These are phyloP conservation scores for Aquilaria sinensis DNA, from an alignment of 345 rosid species.

Conservation along the genomic window DNA sequence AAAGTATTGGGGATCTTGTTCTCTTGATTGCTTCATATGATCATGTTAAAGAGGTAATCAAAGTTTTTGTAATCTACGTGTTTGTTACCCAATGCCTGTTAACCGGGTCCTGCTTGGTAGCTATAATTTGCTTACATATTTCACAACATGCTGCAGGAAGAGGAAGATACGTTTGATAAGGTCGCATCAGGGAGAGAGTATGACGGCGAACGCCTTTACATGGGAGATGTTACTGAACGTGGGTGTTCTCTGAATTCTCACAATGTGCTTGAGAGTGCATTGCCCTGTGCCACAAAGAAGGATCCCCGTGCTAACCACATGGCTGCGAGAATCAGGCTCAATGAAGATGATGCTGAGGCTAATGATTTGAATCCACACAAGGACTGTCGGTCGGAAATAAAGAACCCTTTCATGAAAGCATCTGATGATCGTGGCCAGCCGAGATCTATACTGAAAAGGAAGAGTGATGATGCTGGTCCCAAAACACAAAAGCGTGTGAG, in stretches of 20 bases:
- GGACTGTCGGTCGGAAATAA: conserved; percentile 19
- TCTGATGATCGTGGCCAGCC: conserved; percentile 12
- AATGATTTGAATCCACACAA: conserved; percentile 17
- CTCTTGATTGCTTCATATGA: neutral
- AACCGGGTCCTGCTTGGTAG: neutral
- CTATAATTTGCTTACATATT: neutral
- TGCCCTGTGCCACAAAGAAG: conserved; percentile 18
- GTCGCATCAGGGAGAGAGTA: conserved; percentile 61
- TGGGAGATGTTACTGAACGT: conserved; percentile 33
- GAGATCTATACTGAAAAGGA: conserved; percentile 63
- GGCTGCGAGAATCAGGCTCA: conserved; percentile 68
- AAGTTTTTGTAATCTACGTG: neutral
- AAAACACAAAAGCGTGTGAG: conserved; percentile 52
- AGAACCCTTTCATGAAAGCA: conserved; percentile 7
- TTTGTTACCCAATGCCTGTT: neutral
- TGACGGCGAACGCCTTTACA: conserved; percentile 39
- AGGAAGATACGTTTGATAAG: conserved; percentile 81
- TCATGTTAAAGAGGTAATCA: neutral
- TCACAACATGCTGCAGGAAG: conserved; percentile 42
- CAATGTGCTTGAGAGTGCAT: conserved; percentile 27
- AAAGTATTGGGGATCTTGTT: neutral
- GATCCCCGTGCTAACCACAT: conserved; percentile 68
- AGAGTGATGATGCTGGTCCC: conserved; percentile 29
- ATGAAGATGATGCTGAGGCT: conserved; percentile 71
- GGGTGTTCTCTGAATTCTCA: conserved; percentile 34